Base-by-base conservation (phyloP, 257 asterid species). In the Solanum arcanum region DNA sequence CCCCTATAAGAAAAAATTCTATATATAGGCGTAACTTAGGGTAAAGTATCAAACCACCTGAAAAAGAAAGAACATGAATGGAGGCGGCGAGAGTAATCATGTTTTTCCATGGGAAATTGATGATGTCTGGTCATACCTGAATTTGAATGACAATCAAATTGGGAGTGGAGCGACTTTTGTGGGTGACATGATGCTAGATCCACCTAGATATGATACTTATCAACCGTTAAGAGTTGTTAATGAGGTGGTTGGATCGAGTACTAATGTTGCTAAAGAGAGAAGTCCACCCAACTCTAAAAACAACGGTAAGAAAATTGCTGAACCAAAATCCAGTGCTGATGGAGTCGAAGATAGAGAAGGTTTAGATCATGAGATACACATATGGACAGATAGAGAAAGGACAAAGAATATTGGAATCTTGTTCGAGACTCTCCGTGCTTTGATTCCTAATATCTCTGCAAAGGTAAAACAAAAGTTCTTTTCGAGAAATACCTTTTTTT, bases 361-460 rank as follows among this genome's bases (percentile, higher is more conserved):
- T 83, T 78, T 90, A 2, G 98, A 94, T 47, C 96, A 94, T 60
- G 98, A 94, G 90, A 35, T 93, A 90, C 98, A 96, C 60, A 93
- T 93, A 88, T 92, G 92, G 96, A 96, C 98, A 0, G 98, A 94
- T 88, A 95, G 98, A 83, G 98, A 95, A 86, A 92, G 98, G 87
- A 93, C 98, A 88, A 96, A 94, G 91, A 96, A 92, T 93, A 96
- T 96, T 98, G 91, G 94, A 69, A 90, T 89, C 89, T 93, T 93
- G 98, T 96, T 95, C 82, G 81, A 92, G 11, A 93, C 76, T 89
- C 98, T 96, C 80, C 98, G 93, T 87, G 92, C 93, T 89, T 89
- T 95, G 92, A 95, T 96, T 74, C 98, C 98, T 86, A 98, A 95
- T 12, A 93, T 94, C 87, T 94, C 97, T 42, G 89, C 92, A 0